Conservation (phyloP, 163 green algal species). For the Chlorella variabilis region DNA sequence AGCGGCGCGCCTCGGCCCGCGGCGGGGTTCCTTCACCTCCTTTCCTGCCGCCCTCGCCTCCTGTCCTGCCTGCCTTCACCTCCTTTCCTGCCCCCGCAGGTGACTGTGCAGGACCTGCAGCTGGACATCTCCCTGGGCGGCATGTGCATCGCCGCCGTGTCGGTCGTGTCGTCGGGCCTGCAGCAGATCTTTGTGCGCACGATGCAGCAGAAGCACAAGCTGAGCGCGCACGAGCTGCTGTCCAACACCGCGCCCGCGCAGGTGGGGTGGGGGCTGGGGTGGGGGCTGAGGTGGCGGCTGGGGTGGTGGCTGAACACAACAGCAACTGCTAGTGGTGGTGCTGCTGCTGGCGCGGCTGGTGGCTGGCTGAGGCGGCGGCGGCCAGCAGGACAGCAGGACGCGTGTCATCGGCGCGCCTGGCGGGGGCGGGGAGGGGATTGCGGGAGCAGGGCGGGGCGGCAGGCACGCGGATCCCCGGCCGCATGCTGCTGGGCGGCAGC, state of each 20-base stretch:
- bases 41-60: not conserved
- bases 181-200: constrained; percentile 93
- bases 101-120: constrained; percentile 87
- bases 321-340: too few relatives aligned
- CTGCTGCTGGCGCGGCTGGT: too few relatives aligned
- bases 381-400: too few relatives aligned
- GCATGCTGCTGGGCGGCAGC: too few relatives aligned
- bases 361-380: too few relatives aligned
- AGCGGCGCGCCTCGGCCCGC: too few relatives aligned
- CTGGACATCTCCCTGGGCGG: constrained; percentile 72
- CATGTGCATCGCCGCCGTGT: constrained; percentile 79
- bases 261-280: constrained; percentile 49
- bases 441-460: too few relatives aligned
- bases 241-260: constrained; percentile 86
- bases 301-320: not conserved
- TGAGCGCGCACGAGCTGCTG: constrained; percentile 87
- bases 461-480: too few relatives aligned
- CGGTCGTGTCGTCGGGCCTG: constrained; percentile 82
- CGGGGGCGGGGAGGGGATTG: too few relatives aligned
- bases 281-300: not conserved
- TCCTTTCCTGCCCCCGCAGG: constrained; percentile 32
- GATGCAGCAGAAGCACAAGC: constrained; percentile 85
- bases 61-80: not conserved
- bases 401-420: too few relatives aligned
- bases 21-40: too few relatives aligned